Base-by-base conservation (phyloP, 2,329 filamentous ascomycete genomes). In the Fusarium armeniacum region DNA sequence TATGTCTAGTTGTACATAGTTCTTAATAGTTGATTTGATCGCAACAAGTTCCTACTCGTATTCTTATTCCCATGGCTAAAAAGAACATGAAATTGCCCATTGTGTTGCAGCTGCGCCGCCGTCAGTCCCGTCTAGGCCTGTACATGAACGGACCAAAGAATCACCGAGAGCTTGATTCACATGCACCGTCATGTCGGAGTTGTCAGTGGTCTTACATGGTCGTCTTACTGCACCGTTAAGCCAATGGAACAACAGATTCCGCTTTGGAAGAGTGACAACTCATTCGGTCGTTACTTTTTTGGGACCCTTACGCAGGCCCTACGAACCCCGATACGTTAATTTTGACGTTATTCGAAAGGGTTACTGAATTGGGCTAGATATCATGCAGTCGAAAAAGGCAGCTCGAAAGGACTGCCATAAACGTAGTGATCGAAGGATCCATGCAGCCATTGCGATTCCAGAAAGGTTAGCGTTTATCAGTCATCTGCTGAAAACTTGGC, bases 401-500 rank as follows among this genome's bases (percentile, higher is more conserved):
- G 2, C 52, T 55, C 18, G 41, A 55, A 55, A 55, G 52, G 24
- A 55, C 22, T 55, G 9, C 52, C 52, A 1, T 28, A 49, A 55
- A 36, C 9, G 20, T 15, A 12, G 13, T 55, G 24, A 22, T 13
- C 10, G 24, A 47, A 55, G 41, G 41, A 55, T 55, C 28, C 24
- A 8, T 18, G 41, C 36, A 33, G 20, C 28, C 26, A 18, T 26
- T 3, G 1, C 11, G 15, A 55, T 18, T n/a, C 15, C 15, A 20
- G 41, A 49, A 3, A n/a, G 16, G 30, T 26, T 36, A 55, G 41
- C 30, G 47, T 12, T 6, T 6, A 4, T 12, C 9, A 40, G 13
- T 8, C 5, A 11, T 18, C 5, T 5, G 26, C 9, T 26, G 10
- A 9, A 7, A 1, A 40, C 47, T 28, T 51, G 47, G 47, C 33